These are phyloP conservation scores for Ogataea kodamae DNA, from an alignment of 805 yeast genomes.

Conservation along the genomic window DNA sequence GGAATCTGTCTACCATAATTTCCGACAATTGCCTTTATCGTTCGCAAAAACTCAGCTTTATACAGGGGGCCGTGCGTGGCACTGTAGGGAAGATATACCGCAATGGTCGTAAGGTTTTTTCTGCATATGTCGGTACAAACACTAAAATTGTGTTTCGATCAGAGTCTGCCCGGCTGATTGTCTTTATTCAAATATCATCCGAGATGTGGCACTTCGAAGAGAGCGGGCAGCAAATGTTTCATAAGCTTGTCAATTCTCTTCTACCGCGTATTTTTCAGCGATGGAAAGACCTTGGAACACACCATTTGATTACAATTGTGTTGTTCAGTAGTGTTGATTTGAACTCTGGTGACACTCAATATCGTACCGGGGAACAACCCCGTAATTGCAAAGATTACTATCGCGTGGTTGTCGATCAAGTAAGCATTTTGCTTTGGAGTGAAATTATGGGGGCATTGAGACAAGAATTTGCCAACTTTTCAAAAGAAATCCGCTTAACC, in stretches of 20 bases:
- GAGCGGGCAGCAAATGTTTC: slow-evolving; percentile 90
- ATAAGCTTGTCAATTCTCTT: slow-evolving; percentile 85
- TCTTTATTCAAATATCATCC: slow-evolving; percentile 81
- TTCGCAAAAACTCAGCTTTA: slow-evolving; percentile 60
- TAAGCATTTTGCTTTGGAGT: slow-evolving; percentile 83
- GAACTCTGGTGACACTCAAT: slow-evolving; percentile 34
- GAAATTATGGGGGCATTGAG: slow-evolving; percentile 86
- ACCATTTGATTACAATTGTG: slow-evolving; percentile 87
- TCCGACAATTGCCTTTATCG: slow-evolving; percentile 62
- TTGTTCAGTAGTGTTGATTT: slow-evolving; percentile 78
- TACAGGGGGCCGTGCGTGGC: slow-evolving; percentile 59
- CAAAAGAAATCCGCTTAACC: slow-evolving; percentile 63
- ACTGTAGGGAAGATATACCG: slow-evolving; percentile 60
- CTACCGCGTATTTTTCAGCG: slow-evolving; percentile 84
- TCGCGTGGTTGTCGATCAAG: slow-evolving; percentile 93
- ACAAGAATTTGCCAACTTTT: slow-evolving; percentile 78
- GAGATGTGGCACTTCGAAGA: slow-evolving; percentile 99
- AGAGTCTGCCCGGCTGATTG: slow-evolving; percentile 80
- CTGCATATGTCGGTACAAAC: slow-evolving; percentile 69
- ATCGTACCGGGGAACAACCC: slow-evolving; percentile 65
- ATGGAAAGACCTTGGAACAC: slow-evolving; percentile 85
- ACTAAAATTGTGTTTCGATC: slow-evolving; percentile 87
- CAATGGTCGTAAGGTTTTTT: slow-evolving; percentile 64
- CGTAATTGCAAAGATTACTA: slow-evolving; percentile 75
- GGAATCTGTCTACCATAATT: slow-evolving; percentile 68